Evolutionary conservation across 139 green algal genomes (phyloP), one percentile per base, ranked within the genome.

Genomic region (Gonium pectorale): DNA sequence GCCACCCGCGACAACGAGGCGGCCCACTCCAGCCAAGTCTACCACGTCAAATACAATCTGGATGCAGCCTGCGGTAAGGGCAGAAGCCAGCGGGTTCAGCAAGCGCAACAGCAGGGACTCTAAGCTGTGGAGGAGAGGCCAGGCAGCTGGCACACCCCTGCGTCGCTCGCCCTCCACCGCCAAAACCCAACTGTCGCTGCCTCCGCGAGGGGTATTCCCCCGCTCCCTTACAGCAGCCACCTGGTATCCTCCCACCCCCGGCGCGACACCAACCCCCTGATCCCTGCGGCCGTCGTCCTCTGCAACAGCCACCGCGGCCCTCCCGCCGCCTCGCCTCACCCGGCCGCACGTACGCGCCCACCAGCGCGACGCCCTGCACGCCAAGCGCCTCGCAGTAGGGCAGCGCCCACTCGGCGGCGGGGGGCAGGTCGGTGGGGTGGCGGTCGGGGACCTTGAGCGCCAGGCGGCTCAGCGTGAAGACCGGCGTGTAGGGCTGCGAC

Each of bases 361-460:
- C 38, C 22, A 81, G 73, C 5, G 38, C 54, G 5, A 81, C 24
- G 38, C 73, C 73, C 73, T 81, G 51, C 8, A 11, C 24, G 17
- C 41, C 54, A 21, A 81, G 56, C 19, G 54, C 73, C 3, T 43
- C 37, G 40, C 38, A 49, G 52, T 70, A 81, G 6, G 73, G 73
- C 38, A 19, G 24, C 8, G 73, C 56, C 73, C 73, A 81, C 8
- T 2, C 37, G 38, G 5, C 24, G 1, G n/a, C 4, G 11, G 54
- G 37, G 11, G 38, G 54, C 52, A 81, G 56, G 52, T 81, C 73
- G 73, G 3, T 19, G 1, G 38, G 38, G 22, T 81, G 44, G 38
- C 73, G 73, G 54, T 81, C 73, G 1, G 73, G 73, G 24, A 81
- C 59, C 54, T 81, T 81, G 26, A 81, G 54, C 26, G 73, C 73